Conservation (phyloP, 2,329 filamentous ascomycete genomes). For the Microcyclospora pomicola region DNA sequence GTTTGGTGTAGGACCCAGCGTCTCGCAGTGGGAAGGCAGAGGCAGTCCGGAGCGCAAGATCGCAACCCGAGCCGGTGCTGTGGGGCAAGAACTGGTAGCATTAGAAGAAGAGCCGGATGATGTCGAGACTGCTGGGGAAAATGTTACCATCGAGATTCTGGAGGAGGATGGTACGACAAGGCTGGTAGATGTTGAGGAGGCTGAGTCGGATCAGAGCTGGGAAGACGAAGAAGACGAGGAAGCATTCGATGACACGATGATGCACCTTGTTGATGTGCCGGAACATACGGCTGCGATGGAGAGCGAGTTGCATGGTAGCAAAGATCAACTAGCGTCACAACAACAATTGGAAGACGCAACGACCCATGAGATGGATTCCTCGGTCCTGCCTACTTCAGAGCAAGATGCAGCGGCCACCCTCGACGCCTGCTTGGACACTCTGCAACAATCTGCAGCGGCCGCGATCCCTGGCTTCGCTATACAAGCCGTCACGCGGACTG, state of each 20-base stretch:
- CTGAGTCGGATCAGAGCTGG: slow-evolving; percentile 7
- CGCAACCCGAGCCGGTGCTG: slow-evolving; percentile 14
- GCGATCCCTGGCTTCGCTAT: neutral
- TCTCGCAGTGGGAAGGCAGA: slow-evolving; percentile 15
- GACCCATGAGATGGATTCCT: too few species aligned
- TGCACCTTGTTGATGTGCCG: slow-evolving; percentile 7
- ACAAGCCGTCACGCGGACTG: neutral
- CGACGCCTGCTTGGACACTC: too few species aligned
- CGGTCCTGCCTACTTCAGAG: too few species aligned
- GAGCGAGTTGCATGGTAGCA: neutral
- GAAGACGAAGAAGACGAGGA: slow-evolving; percentile 15
- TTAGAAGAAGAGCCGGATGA: neutral
- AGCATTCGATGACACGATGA: slow-evolving; percentile 6
- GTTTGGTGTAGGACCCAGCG: slow-evolving; percentile 9
- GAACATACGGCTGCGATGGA: neutral
- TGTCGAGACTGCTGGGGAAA: slow-evolving; percentile 3
- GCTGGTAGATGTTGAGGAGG: slow-evolving; percentile 6
- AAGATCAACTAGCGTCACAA: neutral
- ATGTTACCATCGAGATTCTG: slow-evolving; percentile 15
- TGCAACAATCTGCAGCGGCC: neutral
- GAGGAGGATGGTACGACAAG: slow-evolving; percentile 13
- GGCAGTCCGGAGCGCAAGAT: slow-evolving; percentile 19
- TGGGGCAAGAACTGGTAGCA: slow-evolving; percentile 2
- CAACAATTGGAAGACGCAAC: neutral
- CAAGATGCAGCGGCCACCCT: too few species aligned